Base-by-base conservation (phyloP, 495 filamentous ascomycete genomes). In the Daldinia caldariorum region DNA sequence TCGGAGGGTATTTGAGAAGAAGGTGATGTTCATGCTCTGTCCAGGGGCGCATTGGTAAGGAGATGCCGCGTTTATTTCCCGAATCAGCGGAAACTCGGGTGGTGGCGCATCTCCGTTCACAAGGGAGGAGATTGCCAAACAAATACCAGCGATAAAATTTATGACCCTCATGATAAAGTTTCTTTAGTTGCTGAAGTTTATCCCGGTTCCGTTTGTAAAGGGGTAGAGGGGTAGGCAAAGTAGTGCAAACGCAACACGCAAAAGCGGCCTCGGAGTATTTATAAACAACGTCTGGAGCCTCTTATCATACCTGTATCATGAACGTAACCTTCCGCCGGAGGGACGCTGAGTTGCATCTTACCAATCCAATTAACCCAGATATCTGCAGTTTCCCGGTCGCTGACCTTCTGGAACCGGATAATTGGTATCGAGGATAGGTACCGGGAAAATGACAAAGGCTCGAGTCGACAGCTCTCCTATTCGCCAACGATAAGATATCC, bases 31-130 rank as follows among this genome's bases (percentile, higher is more conserved):
- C 45, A 72, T 63, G 49, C 35, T 64, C 12, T 63, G 55, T 9
- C 69, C 69, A 6, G 69, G 69, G 29, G 69, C 62, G 13, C 69
- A 72, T 39, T 72, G 69, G 3, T 0, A 39, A 6, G 69, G 63
- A 5, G 63, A 67, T 9, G 64, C 63, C 6, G 69, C 64, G 12
- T 39, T 60, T 5, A 67, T 57, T 20, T 47, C 63, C 14, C 63
- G 41, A 22, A 72, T 45, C 4, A 64, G 0, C 22, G 69, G 69
- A 0, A 63, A 9, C 39, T 72, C 59, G 2, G 69, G 64, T 43
- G 69, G 69, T 8, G 69, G 69, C 55, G 69, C 39, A 12, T 63
- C 64, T 6, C 63, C 63, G 41, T 50, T 10, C 16, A 60, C 64
- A 10, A 63, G 10, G 32, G 20, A 31, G 26, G 59, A 56, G 20